Conservation (phyloP, 345 rosid species). For the Ceriops tagal region DNA sequence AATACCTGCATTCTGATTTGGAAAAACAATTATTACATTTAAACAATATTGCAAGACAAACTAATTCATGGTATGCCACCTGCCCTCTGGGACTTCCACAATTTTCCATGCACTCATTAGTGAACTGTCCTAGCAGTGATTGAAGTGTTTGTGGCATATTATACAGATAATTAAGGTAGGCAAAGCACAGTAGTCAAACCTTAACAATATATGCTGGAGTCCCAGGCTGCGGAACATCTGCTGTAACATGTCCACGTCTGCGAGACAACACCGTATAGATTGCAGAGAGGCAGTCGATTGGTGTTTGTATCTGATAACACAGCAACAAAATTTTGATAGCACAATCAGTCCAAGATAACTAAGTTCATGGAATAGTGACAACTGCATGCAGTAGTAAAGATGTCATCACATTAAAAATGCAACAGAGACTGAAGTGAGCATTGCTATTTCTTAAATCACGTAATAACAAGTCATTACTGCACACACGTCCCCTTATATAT, state of each 20-base stretch:
- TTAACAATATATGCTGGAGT: slow-evolving; percentile 94
- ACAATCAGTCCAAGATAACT: neutral
- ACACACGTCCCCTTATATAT: neutral
- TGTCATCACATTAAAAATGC: neutral
- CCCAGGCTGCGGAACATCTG: slow-evolving; percentile 98
- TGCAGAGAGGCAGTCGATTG: slow-evolving; percentile 91
- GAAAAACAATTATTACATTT: too few relatives aligned
- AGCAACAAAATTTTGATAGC: slow-evolving; percentile 1
- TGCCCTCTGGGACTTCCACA: too few relatives aligned
- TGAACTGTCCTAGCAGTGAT: too few relatives aligned
- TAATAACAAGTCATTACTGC: neutral
- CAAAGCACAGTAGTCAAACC: slow-evolving; percentile 38
- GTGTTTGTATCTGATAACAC: slow-evolving; percentile 83
- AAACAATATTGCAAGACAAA: too few relatives aligned
- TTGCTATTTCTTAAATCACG: neutral
- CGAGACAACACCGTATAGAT: slow-evolving; percentile 90
- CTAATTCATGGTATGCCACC: too few relatives aligned
- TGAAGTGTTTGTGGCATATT: too few relatives aligned
- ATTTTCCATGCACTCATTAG: too few relatives aligned
- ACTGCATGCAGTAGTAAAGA: neutral
- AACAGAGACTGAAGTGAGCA: neutral
- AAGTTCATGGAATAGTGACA: neutral
- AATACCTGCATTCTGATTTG: too few relatives aligned
- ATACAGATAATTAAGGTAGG: neutral
- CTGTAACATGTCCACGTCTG: slow-evolving; percentile 95